These are phyloP conservation scores for Penicillium macrosclerotiorum DNA, from an alignment of 495 filamentous ascomycete species.

Conservation along the genomic window DNA sequence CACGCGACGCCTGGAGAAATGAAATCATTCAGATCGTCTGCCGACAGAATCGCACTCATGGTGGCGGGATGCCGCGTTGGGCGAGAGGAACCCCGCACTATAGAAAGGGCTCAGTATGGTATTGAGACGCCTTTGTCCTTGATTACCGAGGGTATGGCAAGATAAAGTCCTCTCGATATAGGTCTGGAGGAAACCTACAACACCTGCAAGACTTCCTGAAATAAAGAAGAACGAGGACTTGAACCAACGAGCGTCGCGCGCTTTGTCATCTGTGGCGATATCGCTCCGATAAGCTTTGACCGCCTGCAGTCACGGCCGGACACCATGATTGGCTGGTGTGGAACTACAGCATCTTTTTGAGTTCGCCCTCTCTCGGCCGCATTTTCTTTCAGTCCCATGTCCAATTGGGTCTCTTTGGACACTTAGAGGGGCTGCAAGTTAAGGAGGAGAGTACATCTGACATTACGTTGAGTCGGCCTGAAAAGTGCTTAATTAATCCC, in stretches of 20 bases:
- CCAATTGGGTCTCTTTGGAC: neutral
- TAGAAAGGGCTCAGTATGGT: too few relatives aligned
- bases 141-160: too few relatives aligned
- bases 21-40: slow-evolving; percentile 97
- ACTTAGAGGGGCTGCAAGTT: too few relatives aligned
- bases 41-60: slow-evolving; percentile 96
- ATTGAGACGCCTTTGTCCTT: too few relatives aligned
- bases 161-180: neutral
- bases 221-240: slow-evolving; percentile 6
- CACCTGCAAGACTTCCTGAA: neutral
- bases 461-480: too few relatives aligned
- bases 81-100: slow-evolving; percentile 7
- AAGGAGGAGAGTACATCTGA: too few relatives aligned
- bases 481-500: too few relatives aligned
- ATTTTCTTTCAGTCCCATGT: neutral
- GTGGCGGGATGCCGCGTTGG: slow-evolving; percentile 29
- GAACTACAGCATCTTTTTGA: slow-evolving; percentile 6
- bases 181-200: too few relatives aligned
- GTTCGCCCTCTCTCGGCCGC: neutral
- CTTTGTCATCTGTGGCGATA: slow-evolving; percentile 45
- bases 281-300: slow-evolving; percentile 36
- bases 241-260: slow-evolving; percentile 20
- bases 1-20: slow-evolving; percentile 96
- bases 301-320: slow-evolving; percentile 16
- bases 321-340: slow-evolving; percentile 11